These are phyloP conservation scores for Daldinia grandis DNA, from an alignment of 495 filamentous ascomycete species.

Conservation along the genomic window DNA sequence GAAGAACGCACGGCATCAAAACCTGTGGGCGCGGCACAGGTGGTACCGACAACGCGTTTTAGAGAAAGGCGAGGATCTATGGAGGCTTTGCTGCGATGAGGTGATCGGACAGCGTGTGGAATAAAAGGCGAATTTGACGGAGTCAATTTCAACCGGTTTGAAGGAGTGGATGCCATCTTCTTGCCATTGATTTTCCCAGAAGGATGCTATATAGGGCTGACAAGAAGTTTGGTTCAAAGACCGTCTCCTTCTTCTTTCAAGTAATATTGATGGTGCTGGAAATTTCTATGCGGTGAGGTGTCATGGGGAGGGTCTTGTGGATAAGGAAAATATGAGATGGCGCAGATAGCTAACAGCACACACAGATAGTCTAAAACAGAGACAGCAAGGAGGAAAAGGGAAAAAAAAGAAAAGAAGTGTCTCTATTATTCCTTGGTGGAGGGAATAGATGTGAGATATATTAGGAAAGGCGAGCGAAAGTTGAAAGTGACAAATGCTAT, in stretches of 20 bases:
- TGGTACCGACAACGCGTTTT: constrained; percentile 86
- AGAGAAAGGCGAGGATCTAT: constrained; percentile 69
- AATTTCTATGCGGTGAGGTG: constrained; percentile 36
- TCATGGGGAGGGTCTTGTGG: constrained; percentile 39
- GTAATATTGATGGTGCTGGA: constrained; percentile 41
- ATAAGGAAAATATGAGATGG: constrained; percentile 21
- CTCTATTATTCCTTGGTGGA: constrained; percentile 19
- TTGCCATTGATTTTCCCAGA: constrained; percentile 57
- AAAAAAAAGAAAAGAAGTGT: constrained; percentile 6
- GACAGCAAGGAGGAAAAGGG: constrained; percentile 5
- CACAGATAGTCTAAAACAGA: constrained; percentile 12
- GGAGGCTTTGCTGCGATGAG: constrained; percentile 59
- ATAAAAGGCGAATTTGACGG: constrained; percentile 80
- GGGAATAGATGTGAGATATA: constrained; percentile 4
- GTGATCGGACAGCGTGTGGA: constrained; percentile 68
- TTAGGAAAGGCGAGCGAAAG: constrained; percentile 14
- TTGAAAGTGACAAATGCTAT: constrained; percentile 40
- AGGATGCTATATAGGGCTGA: constrained; percentile 20
- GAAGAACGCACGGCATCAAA: constrained; percentile 81
- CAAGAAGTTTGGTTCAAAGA: constrained; percentile 7
- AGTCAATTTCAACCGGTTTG: constrained; percentile 75
- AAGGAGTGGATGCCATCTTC: constrained; percentile 66
- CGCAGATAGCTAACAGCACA: constrained; percentile 4
- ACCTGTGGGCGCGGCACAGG: constrained; percentile 81
- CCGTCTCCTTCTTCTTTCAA: constrained; percentile 21